Percentiles rank a stretch among this genome's conserved stretches.
Conservation (phyloP, 2,329 filamentous ascomycete species). For the Scleromitrula shiraiana region DNA sequence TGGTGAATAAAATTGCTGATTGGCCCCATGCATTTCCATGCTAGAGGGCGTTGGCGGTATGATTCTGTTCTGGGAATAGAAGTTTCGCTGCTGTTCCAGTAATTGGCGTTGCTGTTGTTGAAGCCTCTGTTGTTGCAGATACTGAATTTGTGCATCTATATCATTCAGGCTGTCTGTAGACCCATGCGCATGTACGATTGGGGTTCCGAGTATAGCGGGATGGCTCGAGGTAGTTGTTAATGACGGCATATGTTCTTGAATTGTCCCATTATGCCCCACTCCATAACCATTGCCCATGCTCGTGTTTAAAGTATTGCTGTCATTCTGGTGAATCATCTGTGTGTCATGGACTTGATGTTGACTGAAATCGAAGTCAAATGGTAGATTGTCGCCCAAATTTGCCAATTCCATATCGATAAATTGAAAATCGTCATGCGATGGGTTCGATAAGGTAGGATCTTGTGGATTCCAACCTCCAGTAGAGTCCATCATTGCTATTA, state of each 20-base stretch:
- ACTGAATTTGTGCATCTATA: slow-evolving; percentile 59
- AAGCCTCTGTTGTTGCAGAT: slow-evolving; percentile 54
- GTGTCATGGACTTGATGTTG: slow-evolving; percentile 21
- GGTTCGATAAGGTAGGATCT: slow-evolving; percentile 44
- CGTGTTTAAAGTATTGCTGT: slow-evolving; percentile 39
- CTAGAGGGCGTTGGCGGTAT: slow-evolving; percentile 77
- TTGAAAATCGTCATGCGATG: slow-evolving; percentile 53
- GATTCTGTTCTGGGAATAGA: slow-evolving; percentile 49
- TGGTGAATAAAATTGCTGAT: slow-evolving; percentile 50
- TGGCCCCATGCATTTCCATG: slow-evolving; percentile 61
- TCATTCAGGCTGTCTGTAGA: slow-evolving; percentile 47
- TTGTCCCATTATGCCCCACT: slow-evolving; percentile 29
- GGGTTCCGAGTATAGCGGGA: slow-evolving; percentile 34
- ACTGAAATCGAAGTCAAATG: slow-evolving; percentile 54
- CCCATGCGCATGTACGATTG: slow-evolving; percentile 37
- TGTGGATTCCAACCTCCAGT: slow-evolving; percentile 43
- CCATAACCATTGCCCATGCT: slow-evolving; percentile 33
- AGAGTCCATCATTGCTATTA: slow-evolving; percentile 26
- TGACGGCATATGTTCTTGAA: slow-evolving; percentile 40
- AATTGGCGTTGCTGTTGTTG: slow-evolving; percentile 42
- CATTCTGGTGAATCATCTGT: slow-evolving; percentile 24
- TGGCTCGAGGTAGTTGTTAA: slow-evolving; percentile 40
- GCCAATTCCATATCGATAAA: slow-evolving; percentile 55
- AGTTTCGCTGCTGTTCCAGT: slow-evolving; percentile 44
- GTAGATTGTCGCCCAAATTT: slow-evolving; percentile 44